Percentiles rank a stretch among this genome's conserved stretches.
Conservation (phyloP, 2,329 filamentous ascomycete species). For the Hymenoscyphus infarciens region DNA sequence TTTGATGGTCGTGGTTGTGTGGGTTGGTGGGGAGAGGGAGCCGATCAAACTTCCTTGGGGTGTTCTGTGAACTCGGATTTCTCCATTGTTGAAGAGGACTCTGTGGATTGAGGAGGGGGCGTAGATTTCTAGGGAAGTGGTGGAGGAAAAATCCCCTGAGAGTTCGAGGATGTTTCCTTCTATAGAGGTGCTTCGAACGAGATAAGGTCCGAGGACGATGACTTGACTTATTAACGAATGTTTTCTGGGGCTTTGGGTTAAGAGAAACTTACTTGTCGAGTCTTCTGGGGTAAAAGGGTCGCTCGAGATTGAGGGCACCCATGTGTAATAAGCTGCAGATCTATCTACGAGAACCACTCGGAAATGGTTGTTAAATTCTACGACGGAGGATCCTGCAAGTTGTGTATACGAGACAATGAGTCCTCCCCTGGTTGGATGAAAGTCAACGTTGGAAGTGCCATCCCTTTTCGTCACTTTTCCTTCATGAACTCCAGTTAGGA, state of each 20-base stretch:
- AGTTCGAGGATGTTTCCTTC: constrained; percentile 40
- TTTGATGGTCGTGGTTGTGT: constrained; percentile 17
- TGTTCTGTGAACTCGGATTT: constrained; percentile 35
- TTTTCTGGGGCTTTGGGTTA: neutral
- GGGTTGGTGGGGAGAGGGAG: constrained; percentile 30
- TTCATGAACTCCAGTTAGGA: constrained; percentile 48
- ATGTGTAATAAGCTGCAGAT: constrained; percentile 52
- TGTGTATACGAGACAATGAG: constrained; percentile 49
- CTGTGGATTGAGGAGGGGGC: constrained; percentile 43
- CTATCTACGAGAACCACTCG: constrained; percentile 52
- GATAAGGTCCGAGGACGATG: constrained; percentile 49
- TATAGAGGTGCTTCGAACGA: constrained; percentile 44
- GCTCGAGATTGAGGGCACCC: constrained; percentile 48
- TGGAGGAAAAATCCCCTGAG: constrained; percentile 43
- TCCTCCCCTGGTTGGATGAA: constrained; percentile 40
- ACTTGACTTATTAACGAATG: constrained; percentile 35
- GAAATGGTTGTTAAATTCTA: constrained; percentile 46
- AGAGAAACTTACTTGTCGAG: constrained; percentile 20
- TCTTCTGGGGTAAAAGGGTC: constrained; percentile 35
- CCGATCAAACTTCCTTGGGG: constrained; percentile 42
- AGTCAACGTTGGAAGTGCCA: constrained; percentile 41
- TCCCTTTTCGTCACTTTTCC: constrained; percentile 47
- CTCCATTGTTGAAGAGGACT: constrained; percentile 50
- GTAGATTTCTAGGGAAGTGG: constrained; percentile 44
- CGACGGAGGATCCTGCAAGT: constrained; percentile 43